Evolutionary conservation across 202 grass and related monocot genomes (phyloP), one percentile per base, ranked within the genome.

Genomic region (Bolboschoenoplectus hybrid): DNA sequence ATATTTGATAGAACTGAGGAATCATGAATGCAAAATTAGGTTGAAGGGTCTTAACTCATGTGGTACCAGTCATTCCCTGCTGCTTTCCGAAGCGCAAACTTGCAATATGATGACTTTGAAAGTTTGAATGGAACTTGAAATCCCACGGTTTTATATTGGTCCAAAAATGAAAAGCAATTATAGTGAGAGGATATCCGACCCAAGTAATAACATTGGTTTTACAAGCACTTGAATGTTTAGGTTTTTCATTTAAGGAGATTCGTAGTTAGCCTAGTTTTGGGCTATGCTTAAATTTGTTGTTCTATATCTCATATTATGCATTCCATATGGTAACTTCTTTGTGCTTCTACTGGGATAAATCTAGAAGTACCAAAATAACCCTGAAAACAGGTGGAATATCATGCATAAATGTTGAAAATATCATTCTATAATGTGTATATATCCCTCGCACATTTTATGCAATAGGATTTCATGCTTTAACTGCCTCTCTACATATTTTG

Each of bases 1-100:
- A 64, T 46, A 72, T 63, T 73, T 32, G 7, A 32, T 80, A 74
- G 16, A 74, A 74, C 17, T 74, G 17, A 49, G 44, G 44, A 44
- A 44, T 44, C 34, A 70, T 16, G 41, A 41, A 41, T 40, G 65
- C 67, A 43, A 70, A 34, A 36, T 65, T 10, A 1, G 62, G 8
- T 38, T n/a, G 7, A 68, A 41, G 64, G 64, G 10, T 9, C 64
- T 67, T 39, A 38, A 67, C 10, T 67, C 35, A 67, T 67, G 34
- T 17, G 12, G 12, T 70, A 16, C 39, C 67, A 68, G 7, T 41
- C 10, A 61, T 19, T 19, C 8, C 14, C 39, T 43, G 39, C 20
- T 53, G 9, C 5, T 39, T 74, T 70, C 39, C 64, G 52, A 20
- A 8, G 35, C 14, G 45, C 19, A 3, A 75, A 35, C 6, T 26